Conservation (phyloP, 352 stramenopile species). For the Peronospora destructor region DNA sequence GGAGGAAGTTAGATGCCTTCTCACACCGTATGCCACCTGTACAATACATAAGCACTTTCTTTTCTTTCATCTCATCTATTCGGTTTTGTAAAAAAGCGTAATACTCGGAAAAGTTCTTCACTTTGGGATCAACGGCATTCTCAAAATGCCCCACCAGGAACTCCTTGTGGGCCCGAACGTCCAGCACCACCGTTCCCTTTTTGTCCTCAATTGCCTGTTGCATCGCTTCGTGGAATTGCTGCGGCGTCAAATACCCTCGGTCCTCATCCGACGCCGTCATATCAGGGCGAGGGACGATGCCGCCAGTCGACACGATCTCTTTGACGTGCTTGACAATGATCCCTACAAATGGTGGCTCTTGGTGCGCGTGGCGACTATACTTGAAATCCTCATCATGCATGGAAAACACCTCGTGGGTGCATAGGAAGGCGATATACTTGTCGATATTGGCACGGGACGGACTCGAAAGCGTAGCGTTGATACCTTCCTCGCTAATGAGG, state of each 20-base stretch:
- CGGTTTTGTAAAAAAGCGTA: conserved; percentile 56
- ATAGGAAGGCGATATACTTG: conserved; percentile 60
- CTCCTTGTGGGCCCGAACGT: conserved; percentile 60
- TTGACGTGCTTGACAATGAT: conserved; percentile 73
- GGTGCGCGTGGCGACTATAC: conserved; percentile 38
- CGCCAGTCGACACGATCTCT: conserved; percentile 68
- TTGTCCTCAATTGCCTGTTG: conserved; percentile 34
- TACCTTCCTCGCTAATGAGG: conserved; percentile 73
- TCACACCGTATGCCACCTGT: conserved; percentile 72
- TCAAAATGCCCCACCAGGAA: conserved; percentile 69
- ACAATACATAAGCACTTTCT: conserved; percentile 79
- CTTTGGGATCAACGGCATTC: conserved; percentile 50
- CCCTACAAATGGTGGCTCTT: conserved; percentile 44
- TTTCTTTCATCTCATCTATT: conserved; percentile 54
- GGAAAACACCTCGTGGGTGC: conserved; percentile 38
- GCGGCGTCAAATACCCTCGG: conserved; percentile 62
- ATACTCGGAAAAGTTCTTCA: conserved; percentile 76
- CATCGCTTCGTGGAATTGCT: conserved; percentile 72
- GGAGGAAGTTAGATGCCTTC: conserved; percentile 67
- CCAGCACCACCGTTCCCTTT: conserved; percentile 44
- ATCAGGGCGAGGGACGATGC: conserved; percentile 40
- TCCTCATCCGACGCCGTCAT: conserved; percentile 51
- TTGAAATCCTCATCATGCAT: conserved; percentile 75
- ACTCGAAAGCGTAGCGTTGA: conserved; percentile 76
- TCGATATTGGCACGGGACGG: conserved; percentile 36